Percentiles rank a stretch among this genome's conserved stretches.
Evolutionary conservation across 2,329 filamentous ascomycete genomes (phyloP).

Genomic region (Aspergillus ochraceoroseus): DNA sequence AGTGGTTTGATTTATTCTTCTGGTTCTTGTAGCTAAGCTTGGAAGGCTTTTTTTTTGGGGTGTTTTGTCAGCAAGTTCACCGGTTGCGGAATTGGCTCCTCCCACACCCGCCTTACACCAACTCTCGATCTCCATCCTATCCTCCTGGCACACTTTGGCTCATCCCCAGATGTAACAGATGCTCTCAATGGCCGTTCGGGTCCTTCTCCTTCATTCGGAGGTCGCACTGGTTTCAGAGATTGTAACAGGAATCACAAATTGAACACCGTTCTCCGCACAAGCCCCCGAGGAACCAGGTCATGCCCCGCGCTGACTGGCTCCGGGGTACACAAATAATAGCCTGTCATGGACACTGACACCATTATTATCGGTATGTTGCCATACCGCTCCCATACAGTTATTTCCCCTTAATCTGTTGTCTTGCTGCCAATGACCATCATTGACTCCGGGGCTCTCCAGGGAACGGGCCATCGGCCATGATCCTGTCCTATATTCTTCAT

Average conservation of each 20-base stretch:
- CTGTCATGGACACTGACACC: slow-evolving; percentile 39
- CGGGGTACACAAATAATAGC: slow-evolving; percentile 24
- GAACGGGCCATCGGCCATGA: slow-evolving; percentile 58
- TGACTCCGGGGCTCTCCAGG: slow-evolving; percentile 38
- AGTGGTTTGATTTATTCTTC: too few species aligned
- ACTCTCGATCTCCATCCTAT: slow-evolving; percentile 7
- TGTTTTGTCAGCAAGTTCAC: slow-evolving; percentile 32
- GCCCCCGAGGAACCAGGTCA: slow-evolving; percentile 26
- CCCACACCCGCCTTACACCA: slow-evolving; percentile 8
- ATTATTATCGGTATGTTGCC: slow-evolving; percentile 43
- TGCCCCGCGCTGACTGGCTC: slow-evolving; percentile 29
- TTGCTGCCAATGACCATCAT: slow-evolving; percentile 15
- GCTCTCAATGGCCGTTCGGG: slow-evolving; percentile 23
- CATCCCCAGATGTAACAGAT: slow-evolving; percentile 12
- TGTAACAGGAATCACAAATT: slow-evolving; percentile 7
- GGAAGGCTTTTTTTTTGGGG: not conserved
- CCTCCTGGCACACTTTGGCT: slow-evolving; percentile 9
- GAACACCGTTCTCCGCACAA: slow-evolving; percentile 10
- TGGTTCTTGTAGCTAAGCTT: too few species aligned
- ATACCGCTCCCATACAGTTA: slow-evolving; percentile 11
- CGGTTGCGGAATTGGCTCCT: slow-evolving; percentile 17
- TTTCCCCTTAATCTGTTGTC: slow-evolving; percentile 3
- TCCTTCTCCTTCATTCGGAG: slow-evolving; percentile 20
- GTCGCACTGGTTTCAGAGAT: slow-evolving; percentile 14
- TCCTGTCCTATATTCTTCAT: slow-evolving; percentile 59